Evolutionary conservation across 805 yeast genomes (phyloP), one percentile per base, ranked within the genome.

Genomic region (Candida coquimbonensis): DNA sequence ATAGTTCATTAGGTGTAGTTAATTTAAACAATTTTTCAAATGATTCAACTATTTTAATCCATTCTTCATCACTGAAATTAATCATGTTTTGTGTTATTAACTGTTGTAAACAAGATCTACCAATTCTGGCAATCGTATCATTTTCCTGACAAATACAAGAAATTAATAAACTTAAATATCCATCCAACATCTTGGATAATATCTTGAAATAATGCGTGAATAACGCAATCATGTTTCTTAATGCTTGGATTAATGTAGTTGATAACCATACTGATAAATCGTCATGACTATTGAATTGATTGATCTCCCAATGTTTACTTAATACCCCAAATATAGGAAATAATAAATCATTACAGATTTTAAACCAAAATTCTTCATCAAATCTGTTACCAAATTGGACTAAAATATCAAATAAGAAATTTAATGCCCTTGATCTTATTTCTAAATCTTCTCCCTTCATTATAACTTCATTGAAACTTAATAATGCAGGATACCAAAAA

Each of bases 71-170:
- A 19, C 65, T 61, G 59, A 93, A 87, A 55, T 78, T 80, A 9
- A 64, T 54, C 53, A 81, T 77, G 60, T 93, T 95, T 51, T 84
- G 84, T n/a, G 81, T 66, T 47, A 93, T 74, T 49, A 93, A 70
- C 52, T 82, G 85, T 53, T 85, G 83, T 48, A 93, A 72, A 62
- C 99, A 90, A 9, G 91, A 79, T 57, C 95, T 77, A 32, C 99
- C 99, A 53, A 91, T 91, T 56, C 96, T 75, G 0, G 97, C 95
- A 56, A 95, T 89, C 0, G 98, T 90, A 58, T 93, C 99, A 62
- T 93, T 91, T 56, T 90, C 96, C 64, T 93, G 99, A 56, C 96
- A 88, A 42, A 93, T 87, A 65, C 99, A 93, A 7, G 91, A 82
- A 2, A 81, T 80, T 46, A 93, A 66, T 43, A 95, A 71, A 17